phyloP scores from a whole-genome alignment of 2,329 filamentous ascomycete genomes.

The Diaporthe sp. region DNA sequence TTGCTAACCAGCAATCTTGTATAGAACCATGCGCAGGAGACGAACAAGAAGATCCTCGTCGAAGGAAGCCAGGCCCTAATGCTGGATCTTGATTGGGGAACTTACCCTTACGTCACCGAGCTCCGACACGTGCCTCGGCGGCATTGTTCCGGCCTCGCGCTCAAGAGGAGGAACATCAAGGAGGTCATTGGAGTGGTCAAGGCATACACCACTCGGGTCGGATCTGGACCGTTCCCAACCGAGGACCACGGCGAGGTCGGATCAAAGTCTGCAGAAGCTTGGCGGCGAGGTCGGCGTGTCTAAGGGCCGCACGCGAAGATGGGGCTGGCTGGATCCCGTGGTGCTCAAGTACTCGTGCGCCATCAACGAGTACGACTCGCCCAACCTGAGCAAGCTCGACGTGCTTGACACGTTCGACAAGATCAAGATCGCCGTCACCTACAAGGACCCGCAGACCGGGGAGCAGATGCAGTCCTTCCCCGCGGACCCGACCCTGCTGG shows the following conservation, averaged over 20 bases:
- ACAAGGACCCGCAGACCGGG: conserved; percentile 63
- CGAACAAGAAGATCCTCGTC: conserved; percentile 68
- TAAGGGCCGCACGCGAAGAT: conserved; percentile 70
- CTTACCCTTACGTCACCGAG: conserved; percentile 72
- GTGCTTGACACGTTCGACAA: conserved; percentile 81
- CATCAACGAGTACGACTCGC: conserved; percentile 66
- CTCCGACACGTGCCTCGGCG: conserved; percentile 70
- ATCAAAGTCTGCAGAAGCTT: conserved; percentile 56
- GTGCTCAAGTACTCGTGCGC: conserved; percentile 74
- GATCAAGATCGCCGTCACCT: conserved; percentile 81
- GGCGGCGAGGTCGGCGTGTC: conserved; percentile 54
- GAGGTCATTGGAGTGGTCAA: conserved; percentile 75
- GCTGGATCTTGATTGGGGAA: conserved; percentile 72
- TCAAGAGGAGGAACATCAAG: conserved; percentile 68
- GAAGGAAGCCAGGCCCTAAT: conserved; percentile 75
- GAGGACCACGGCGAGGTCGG: conserved; percentile 61
- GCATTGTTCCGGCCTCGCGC: conserved; percentile 71
- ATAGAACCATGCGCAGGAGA: conserved; percentile 59
- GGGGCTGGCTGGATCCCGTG: conserved; percentile 75
- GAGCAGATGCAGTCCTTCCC: conserved; percentile 73
- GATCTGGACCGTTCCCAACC: conserved; percentile 72
- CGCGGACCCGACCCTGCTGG: conserved; percentile 71
- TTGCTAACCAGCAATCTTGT: neutral
- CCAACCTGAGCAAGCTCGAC: conserved; percentile 69
- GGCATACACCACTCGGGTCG: conserved; percentile 55